Percentiles rank a stretch among this genome's conserved stretches.
Conservation (phyloP, 768 basidiomycete genomes). For the Russula foetens region DNA sequence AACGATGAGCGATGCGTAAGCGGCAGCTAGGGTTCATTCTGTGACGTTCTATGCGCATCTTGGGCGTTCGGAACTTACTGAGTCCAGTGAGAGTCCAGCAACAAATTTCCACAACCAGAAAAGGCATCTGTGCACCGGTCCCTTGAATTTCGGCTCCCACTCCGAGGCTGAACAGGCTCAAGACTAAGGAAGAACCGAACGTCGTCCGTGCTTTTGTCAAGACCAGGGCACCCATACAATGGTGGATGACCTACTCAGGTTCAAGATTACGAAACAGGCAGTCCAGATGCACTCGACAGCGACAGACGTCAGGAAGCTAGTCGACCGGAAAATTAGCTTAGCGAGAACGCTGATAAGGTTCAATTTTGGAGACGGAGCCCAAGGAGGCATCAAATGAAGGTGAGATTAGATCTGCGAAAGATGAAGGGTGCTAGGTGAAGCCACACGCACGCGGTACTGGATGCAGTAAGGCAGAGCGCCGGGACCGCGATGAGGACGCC, state of each 20-base stretch:
- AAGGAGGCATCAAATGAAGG: neutral
- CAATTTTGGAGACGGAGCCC: neutral
- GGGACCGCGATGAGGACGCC: slow-evolving; percentile 15
- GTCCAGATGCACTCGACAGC: slow-evolving; percentile 20
- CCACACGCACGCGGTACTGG: neutral
- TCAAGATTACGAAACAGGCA: slow-evolving; percentile 15
- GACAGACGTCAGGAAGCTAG: slow-evolving; percentile 7
- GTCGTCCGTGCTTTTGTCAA: neutral
- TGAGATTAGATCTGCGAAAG: neutral
- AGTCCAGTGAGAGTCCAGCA: slow-evolving; percentile 17
- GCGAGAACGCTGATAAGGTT: slow-evolving; percentile 1
- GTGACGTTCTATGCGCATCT: neutral
- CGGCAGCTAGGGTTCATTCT: neutral
- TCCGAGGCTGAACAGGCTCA: slow-evolving; percentile 14
- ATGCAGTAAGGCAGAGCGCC: slow-evolving; percentile 6
- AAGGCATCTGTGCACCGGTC: neutral
- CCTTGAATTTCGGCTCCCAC: neutral
- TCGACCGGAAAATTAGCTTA: slow-evolving; percentile 10
- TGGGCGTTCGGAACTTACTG: slow-evolving; percentile 1
- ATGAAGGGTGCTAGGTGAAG: neutral
- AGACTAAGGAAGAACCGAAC: slow-evolving; percentile 5
- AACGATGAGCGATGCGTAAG: slow-evolving; percentile 11
- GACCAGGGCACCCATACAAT: neutral
- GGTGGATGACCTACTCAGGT: slow-evolving; percentile 8
- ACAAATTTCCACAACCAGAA: slow-evolving; percentile 11